Evolutionary conservation across 2,329 filamentous ascomycete species (phyloP), one percentile per base, ranked within the genome.

Genomic region (Trichoderma afroharzianum): DNA sequence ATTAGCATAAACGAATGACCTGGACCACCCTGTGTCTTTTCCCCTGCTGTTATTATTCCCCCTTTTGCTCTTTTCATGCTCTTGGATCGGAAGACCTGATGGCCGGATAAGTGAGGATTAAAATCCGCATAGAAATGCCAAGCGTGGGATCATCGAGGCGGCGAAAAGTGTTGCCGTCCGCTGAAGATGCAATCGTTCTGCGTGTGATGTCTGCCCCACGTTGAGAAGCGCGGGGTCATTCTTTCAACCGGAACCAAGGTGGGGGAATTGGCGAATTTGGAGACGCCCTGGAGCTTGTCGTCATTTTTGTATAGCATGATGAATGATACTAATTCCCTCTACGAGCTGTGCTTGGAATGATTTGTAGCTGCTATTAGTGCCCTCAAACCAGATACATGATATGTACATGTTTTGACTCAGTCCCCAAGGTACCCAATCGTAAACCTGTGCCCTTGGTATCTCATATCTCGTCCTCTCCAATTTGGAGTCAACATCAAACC

Each of bases 151-250:
- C 24, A 5, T 43, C 24, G 26, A 50, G 39, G 5, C 32, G 32
- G 32, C 9, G 57, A 57, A 39, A 53, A 36, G 28, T 28, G 63
- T 15, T 59, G 33, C 64, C 53, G 64, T 21, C 43, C 14, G 15
- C 32, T 24, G n/a, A 6, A 39, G 58, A 39, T 62, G 32, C 32
- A 18, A 9, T n/a, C 47, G 24, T 6, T 62, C 6, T 24, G 36
- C 64, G 5, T 58, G 33, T n/a, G 11, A 15, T n/a, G 32, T 53
- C 21, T 68, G 50, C 63, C 64, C 53, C 64, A 68, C 64, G 64
- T 59, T 15, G 18, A 43, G 50, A 58, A 69, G 30, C 67, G 67
- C 67, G 67, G 67, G 67, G 67, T 69, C n/a, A 39, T 14, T 21
- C n/a, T 6, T n/a, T 21, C 43, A 28, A 33, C 24, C n/a, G 39